Evolutionary conservation across 1,284 basidiomycete species (phyloP).

Genomic region (Irpex rosettiformis): DNA sequence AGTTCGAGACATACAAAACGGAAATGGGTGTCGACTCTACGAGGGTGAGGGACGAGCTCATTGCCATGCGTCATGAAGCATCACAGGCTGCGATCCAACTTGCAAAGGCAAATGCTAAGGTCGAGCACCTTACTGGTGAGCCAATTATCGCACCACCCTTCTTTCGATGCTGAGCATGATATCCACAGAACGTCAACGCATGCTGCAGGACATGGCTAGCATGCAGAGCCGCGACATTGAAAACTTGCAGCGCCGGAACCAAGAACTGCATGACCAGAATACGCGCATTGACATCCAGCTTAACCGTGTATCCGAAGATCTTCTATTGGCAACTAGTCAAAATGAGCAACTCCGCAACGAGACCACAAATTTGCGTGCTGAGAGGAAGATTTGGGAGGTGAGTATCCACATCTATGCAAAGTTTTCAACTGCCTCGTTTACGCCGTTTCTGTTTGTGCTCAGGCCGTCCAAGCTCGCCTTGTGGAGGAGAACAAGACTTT

Average conservation of each 20-base stretch:
- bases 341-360: conserved; percentile 82
- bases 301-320: conserved; percentile 60
- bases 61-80: conserved; percentile 61
- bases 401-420: conserved; percentile 21
- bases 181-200: conserved; percentile 58
- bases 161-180: background rate
- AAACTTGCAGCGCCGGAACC: conserved; percentile 59
- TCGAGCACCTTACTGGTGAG: conserved; percentile 70
- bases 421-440: background rate
- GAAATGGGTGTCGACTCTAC: conserved; percentile 78
- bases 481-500: conserved; percentile 83
- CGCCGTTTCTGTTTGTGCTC: conserved; percentile 1
- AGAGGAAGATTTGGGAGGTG: conserved; percentile 92
- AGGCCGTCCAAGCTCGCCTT: conserved; percentile 77
- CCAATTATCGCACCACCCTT: background rate
- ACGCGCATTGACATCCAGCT: conserved; percentile 65
- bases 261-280: conserved; percentile 66
- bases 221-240: conserved; percentile 59
- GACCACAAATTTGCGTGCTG: conserved; percentile 80
- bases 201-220: conserved; percentile 59
- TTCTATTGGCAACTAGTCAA: conserved; percentile 51
- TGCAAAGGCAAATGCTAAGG: conserved; percentile 79
- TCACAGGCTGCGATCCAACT: conserved; percentile 64
- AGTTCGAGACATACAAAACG: conserved; percentile 73
- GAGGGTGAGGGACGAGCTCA: conserved; percentile 67